Conservation (phyloP, 208 protist species). For the Endotrypanum monterogeii region DNA sequence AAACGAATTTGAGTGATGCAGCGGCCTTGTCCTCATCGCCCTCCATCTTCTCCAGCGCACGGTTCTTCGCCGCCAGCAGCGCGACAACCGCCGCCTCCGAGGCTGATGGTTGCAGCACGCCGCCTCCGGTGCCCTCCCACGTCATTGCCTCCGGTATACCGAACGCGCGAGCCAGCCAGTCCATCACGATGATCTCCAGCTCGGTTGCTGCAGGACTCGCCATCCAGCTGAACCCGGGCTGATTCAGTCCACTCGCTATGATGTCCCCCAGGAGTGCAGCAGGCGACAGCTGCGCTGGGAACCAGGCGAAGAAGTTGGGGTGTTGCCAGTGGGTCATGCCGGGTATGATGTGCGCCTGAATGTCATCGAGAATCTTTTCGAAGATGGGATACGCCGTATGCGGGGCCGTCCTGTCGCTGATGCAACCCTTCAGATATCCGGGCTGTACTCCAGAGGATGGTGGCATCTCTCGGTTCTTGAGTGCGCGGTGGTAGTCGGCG, state of each 20-base stretch:
- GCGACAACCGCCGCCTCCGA: conserved; percentile 45
- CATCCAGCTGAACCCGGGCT: conserved; percentile 71
- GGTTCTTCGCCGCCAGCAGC: conserved; percentile 53
- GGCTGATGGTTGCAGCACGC: conserved; percentile 61
- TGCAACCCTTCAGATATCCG: conserved; percentile 42
- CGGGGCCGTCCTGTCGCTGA: conserved; percentile 32
- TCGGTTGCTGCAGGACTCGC: conserved; percentile 56
- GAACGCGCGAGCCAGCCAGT: conserved; percentile 54
- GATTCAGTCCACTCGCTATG: conserved; percentile 43
- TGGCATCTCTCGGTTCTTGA: conserved; percentile 40
- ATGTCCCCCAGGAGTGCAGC: conserved; percentile 65
- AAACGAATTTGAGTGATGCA: conserved; percentile 40
- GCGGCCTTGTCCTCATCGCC: conserved; percentile 27
- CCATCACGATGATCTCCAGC: conserved; percentile 65
- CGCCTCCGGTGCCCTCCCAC: conserved; percentile 44
- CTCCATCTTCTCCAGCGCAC: conserved; percentile 21
- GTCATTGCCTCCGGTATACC: conserved; percentile 49
- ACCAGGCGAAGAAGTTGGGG: conserved; percentile 61
- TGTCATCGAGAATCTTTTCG: conserved; percentile 41
- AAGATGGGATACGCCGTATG: conserved; percentile 31
- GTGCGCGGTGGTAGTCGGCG: conserved; percentile 35
- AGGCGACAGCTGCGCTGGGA: conserved; percentile 54
- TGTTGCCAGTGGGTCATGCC: conserved; percentile 81
- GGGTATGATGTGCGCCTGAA: conserved; percentile 50
- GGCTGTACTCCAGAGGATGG: conserved; percentile 44